Percentiles rank a stretch among this genome's conserved stretches.
Conservation (phyloP, 2,329 filamentous ascomycete genomes). For the Colletotrichum sojae region DNA sequence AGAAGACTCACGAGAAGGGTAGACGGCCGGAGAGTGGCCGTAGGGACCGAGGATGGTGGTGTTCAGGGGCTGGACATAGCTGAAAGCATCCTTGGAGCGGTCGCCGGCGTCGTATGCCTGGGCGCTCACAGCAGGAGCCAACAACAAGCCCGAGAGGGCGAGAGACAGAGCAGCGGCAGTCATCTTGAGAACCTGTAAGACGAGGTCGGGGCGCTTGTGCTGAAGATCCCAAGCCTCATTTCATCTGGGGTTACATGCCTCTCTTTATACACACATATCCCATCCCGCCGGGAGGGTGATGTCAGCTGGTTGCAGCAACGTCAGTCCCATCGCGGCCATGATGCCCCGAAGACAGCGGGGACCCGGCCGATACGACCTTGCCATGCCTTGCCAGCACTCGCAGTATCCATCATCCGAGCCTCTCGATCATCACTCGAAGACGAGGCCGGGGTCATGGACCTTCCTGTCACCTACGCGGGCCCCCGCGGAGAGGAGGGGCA, state of each 20-base stretch:
- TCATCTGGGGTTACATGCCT: slow-evolving; percentile 7
- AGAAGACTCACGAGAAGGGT: slow-evolving; percentile 53
- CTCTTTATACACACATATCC: slow-evolving; percentile 28
- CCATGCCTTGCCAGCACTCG: background rate
- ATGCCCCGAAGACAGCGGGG: background rate
- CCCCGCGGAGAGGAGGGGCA: slow-evolving; percentile 5
- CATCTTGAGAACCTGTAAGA: slow-evolving; percentile 37
- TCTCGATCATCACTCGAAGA: slow-evolving; percentile 5
- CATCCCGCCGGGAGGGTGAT: background rate
- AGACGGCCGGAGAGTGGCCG: slow-evolving; percentile 54
- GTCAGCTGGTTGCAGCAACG: background rate
- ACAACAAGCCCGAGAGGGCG: slow-evolving; percentile 57
- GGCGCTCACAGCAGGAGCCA: slow-evolving; percentile 45
- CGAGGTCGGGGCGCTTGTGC: slow-evolving; percentile 34
- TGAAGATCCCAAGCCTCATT: slow-evolving; percentile 11
- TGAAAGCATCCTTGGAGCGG: slow-evolving; percentile 50
- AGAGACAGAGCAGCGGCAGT: slow-evolving; percentile 55
- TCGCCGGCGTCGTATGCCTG: slow-evolving; percentile 46
- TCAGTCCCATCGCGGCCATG: slow-evolving; percentile 12
- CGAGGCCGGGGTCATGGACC: slow-evolving; percentile 14
- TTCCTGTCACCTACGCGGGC: background rate
- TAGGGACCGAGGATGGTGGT: slow-evolving; percentile 57
- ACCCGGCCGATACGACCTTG: background rate
- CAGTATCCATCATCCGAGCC: slow-evolving; percentile 6
- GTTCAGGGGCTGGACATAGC: slow-evolving; percentile 57